These are phyloP conservation scores for Corymbia citriodora DNA, from an alignment of 441 rosid genomes.

Conservation along the genomic window DNA sequence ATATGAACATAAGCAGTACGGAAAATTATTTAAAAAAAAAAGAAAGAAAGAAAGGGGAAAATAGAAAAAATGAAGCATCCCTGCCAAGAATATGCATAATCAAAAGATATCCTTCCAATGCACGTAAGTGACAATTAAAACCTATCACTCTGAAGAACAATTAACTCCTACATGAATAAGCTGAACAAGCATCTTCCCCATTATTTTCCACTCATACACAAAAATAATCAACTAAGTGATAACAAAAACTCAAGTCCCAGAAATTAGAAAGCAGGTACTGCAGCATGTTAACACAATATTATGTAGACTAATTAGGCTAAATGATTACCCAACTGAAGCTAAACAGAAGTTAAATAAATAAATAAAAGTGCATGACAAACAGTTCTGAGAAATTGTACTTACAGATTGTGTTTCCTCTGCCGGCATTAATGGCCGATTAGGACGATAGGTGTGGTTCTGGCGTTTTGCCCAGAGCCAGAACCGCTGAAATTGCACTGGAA, in stretches of 20 bases:
- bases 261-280: neutral
- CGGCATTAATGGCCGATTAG: constrained; percentile 34
- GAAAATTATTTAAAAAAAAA: neutral
- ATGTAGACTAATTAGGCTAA: neutral
- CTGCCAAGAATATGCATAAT: neutral
- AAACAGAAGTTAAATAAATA: neutral
- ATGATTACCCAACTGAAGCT: neutral
- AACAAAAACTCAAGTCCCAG: neutral
- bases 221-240: neutral
- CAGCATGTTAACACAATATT: neutral
- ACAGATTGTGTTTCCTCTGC: constrained; percentile 41
- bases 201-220: neutral
- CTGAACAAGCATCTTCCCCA: neutral
- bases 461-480: constrained; percentile 62
- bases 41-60: neutral
- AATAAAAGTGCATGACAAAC: neutral
- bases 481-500: constrained; percentile 46
- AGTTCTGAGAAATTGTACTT: constrained; percentile 2
- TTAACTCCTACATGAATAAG: neutral
- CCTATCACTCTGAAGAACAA: neutral
- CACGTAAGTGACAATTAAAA: neutral
- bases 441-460: constrained; percentile 48
- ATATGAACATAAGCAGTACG: neutral
- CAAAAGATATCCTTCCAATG: neutral
- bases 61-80: neutral